A percentile compares a stretch with the other conserved stretches of the same genome.
Conservation (phyloP, 2,329 filamentous ascomycete species). For the Aspergillus luchuensis region DNA sequence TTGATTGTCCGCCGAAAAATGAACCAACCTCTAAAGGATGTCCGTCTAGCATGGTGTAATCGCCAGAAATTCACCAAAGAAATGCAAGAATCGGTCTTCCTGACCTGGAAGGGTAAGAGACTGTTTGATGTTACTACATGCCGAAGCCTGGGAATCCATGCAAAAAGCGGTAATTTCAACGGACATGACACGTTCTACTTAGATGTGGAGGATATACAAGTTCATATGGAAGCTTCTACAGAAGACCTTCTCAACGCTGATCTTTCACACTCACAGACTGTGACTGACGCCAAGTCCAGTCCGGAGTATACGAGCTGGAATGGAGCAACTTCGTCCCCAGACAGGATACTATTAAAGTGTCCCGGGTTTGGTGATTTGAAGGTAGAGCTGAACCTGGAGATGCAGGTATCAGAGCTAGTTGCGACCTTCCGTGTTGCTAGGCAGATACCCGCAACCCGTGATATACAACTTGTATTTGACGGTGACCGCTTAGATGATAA, state of each 20-base stretch:
- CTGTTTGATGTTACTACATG: conserved; percentile 78
- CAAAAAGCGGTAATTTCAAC: conserved; percentile 44
- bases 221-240: conserved; percentile 80
- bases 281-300: background rate
- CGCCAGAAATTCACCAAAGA: conserved; percentile 59
- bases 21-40: conserved; percentile 66
- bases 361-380: conserved; percentile 55
- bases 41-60: conserved; percentile 69
- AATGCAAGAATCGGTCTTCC: conserved; percentile 61
- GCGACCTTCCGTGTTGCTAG: conserved; percentile 61
- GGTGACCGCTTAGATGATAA: conserved; percentile 68
- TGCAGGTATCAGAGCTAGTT: conserved; percentile 64
- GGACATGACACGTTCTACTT: conserved; percentile 50
- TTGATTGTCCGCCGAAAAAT: conserved; percentile 68
- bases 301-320: background rate
- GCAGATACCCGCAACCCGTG: conserved; percentile 53
- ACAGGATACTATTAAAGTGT: conserved; percentile 52
- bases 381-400: conserved; percentile 50
- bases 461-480: conserved; percentile 70
- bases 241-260: conserved; percentile 46
- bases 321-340: background rate
- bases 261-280: conserved; percentile 5
- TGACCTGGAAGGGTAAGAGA: conserved; percentile 75
- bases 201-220: conserved; percentile 55
- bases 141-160: conserved; percentile 63